These are phyloP conservation scores for Marsdenia floribunda DNA, from an alignment of 257 asterid genomes.

Conservation along the genomic window DNA sequence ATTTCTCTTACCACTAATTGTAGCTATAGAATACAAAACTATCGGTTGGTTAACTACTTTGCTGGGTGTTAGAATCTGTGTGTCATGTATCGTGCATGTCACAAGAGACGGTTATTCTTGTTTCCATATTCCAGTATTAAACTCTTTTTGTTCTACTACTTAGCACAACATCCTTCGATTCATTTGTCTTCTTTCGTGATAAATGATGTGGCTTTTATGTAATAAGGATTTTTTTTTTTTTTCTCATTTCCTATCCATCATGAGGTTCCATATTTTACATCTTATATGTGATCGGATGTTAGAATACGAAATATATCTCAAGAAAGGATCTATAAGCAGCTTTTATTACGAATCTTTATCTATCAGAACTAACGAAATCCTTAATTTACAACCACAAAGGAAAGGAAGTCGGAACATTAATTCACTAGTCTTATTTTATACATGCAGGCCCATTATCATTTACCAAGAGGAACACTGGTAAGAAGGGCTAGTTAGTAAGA, in stretches of 20 bases:
- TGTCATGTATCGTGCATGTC: neutral
- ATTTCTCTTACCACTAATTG: too few relatives aligned
- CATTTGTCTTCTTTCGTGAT: neutral
- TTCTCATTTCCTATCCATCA: neutral
- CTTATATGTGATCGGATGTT: too few relatives aligned
- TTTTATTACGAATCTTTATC: too few relatives aligned
- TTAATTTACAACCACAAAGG: too few relatives aligned
- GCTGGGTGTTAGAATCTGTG: neutral
- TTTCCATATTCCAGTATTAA: neutral
- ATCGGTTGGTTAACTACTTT: neutral
- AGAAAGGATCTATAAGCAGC: too few relatives aligned
- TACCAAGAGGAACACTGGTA: neutral
- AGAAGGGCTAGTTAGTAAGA: neutral
- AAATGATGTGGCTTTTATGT: neutral
- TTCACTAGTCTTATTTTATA: too few relatives aligned
- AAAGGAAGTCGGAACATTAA: too few relatives aligned
- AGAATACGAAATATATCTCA: too few relatives aligned
- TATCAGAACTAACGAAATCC: too few relatives aligned
- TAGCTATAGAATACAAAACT: neutral
- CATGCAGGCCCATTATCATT: neutral
- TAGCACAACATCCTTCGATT: neutral
- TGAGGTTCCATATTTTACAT: too few relatives aligned
- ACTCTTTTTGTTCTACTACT: neutral
- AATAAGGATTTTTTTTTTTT: neutral
- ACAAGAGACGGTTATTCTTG: conserved; percentile 1